Percentiles rank a stretch among this genome's conserved stretches.
These are phyloP conservation scores for Colletotrichum plurivorum DNA, from an alignment of 2,329 filamentous ascomycete genomes.

Conservation along the genomic window DNA sequence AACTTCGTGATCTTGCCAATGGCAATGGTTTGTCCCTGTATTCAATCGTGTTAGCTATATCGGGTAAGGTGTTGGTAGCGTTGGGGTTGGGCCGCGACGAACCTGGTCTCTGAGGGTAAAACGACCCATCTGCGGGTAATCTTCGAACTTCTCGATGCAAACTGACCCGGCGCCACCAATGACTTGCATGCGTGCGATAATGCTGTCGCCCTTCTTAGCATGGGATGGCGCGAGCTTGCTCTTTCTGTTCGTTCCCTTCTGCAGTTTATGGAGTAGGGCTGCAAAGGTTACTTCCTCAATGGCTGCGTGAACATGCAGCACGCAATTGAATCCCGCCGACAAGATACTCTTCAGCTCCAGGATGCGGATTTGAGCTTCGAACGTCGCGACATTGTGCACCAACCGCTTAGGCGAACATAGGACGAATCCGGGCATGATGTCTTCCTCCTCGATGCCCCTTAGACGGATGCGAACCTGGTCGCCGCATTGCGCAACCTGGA, in stretches of 20 bases:
- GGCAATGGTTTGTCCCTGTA: slow-evolving; percentile 97
- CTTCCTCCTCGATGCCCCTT: slow-evolving; percentile 96
- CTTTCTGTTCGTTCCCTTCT: slow-evolving; percentile 94
- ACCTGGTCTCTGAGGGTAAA: slow-evolving; percentile 93
- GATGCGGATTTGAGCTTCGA: slow-evolving; percentile 97
- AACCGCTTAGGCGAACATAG: slow-evolving; percentile 94
- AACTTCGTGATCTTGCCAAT: slow-evolving; percentile 99
- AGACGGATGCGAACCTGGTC: slow-evolving; percentile 95
- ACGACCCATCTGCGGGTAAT: slow-evolving; percentile 93
- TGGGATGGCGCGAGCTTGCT: slow-evolving; percentile 95
- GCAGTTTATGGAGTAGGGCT: slow-evolving; percentile 89
- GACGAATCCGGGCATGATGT: slow-evolving; percentile 95
- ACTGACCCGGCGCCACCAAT: slow-evolving; percentile 88
- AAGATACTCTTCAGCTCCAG: slow-evolving; percentile 95
- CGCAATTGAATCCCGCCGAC: slow-evolving; percentile 96
- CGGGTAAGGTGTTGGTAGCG: slow-evolving; percentile 22
- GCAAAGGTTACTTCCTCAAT: slow-evolving; percentile 98
- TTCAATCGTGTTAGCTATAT: slow-evolving; percentile 42
- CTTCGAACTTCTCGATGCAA: slow-evolving; percentile 94
- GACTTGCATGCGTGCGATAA: slow-evolving; percentile 92
- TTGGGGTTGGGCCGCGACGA: slow-evolving; percentile 48
- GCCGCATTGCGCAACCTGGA: slow-evolving; percentile 85
- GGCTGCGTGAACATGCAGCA: slow-evolving; percentile 95
- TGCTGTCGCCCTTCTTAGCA: slow-evolving; percentile 84
- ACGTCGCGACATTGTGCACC: slow-evolving; percentile 89